Evolutionary conservation across 192 early-diverging fungal species (phyloP).

Genomic region (Chytriomyces confervae): DNA sequence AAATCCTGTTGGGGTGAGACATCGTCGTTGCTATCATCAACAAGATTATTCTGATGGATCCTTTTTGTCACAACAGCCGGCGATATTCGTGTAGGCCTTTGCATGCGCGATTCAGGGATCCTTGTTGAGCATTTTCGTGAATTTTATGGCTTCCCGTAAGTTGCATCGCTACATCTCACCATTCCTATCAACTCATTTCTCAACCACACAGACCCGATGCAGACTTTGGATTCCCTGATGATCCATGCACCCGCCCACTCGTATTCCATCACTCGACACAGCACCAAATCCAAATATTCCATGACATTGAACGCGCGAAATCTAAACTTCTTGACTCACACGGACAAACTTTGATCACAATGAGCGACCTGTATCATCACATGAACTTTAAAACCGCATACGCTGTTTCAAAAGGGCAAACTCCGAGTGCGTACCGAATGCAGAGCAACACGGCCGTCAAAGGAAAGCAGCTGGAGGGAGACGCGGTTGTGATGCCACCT

Average conservation of each 20-base stretch:
- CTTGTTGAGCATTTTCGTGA: constrained; percentile 9
- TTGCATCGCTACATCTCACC: background rate
- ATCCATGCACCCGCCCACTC: constrained; percentile 48
- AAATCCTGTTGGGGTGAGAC: constrained; percentile 34
- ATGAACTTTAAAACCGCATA: background rate
- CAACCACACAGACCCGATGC: constrained; percentile 19
- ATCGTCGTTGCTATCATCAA: background rate
- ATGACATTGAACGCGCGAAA: constrained; percentile 18
- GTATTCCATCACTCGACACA: constrained; percentile 50
- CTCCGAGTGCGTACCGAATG: too few relatives aligned
- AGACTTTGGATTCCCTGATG: constrained; percentile 27
- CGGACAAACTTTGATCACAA: background rate
- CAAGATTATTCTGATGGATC: background rate
- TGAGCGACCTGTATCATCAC: background rate
- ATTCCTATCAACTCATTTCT: background rate
- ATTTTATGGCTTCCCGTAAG: constrained; percentile 36
- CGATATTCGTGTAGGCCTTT: constrained; percentile 48
- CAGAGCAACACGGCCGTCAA: background rate
- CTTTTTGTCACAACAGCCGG: constrained; percentile 32
- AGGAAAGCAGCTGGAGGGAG: background rate
- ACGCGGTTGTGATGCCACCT: background rate
- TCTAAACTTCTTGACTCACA: too few relatives aligned
- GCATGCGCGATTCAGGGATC: constrained; percentile 48
- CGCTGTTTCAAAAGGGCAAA: background rate
- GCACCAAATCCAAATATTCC: constrained; percentile 39